Conservation (phyloP, 768 basidiomycete species). For the Leccinum variicolor region DNA sequence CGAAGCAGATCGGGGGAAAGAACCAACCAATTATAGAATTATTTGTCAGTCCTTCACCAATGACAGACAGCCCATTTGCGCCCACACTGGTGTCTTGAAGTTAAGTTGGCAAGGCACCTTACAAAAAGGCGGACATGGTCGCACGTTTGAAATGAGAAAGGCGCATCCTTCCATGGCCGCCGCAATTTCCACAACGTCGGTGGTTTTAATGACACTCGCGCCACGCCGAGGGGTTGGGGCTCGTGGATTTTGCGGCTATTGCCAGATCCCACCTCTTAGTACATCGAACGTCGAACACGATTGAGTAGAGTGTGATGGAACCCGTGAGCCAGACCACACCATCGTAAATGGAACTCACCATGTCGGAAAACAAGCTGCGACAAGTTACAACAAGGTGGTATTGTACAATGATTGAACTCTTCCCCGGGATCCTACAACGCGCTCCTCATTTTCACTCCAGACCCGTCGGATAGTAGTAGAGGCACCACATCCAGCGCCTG, state of each 20-base stretch:
- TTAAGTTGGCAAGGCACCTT: neutral
- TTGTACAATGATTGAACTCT: neutral
- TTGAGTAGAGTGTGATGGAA: too few species aligned
- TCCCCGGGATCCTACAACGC: neutral
- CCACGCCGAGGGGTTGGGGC: too few species aligned
- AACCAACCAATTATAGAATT: neutral
- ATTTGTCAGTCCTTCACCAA: neutral
- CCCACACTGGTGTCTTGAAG: neutral
- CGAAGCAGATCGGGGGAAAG: neutral
- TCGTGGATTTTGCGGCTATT: too few species aligned
- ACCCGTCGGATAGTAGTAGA: neutral
- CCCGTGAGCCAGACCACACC: too few species aligned
- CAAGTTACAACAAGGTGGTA: neutral
- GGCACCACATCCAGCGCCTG: conserved; percentile 32
- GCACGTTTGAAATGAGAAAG: too few species aligned
- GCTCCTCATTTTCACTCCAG: neutral
- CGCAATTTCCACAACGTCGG: too few species aligned
- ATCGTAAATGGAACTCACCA: too few species aligned
- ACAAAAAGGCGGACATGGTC: neutral
- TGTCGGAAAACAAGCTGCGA: too few species aligned
- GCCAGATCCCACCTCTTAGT: too few species aligned
- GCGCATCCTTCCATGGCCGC: too few species aligned
- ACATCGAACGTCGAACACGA: too few species aligned
- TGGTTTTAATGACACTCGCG: too few species aligned
- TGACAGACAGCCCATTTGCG: neutral